Percentiles rank a stretch among this genome's conserved stretches.
These are phyloP conservation scores for Amanita thiersii DNA, from an alignment of 768 basidiomycete genomes.

Conservation along the genomic window DNA sequence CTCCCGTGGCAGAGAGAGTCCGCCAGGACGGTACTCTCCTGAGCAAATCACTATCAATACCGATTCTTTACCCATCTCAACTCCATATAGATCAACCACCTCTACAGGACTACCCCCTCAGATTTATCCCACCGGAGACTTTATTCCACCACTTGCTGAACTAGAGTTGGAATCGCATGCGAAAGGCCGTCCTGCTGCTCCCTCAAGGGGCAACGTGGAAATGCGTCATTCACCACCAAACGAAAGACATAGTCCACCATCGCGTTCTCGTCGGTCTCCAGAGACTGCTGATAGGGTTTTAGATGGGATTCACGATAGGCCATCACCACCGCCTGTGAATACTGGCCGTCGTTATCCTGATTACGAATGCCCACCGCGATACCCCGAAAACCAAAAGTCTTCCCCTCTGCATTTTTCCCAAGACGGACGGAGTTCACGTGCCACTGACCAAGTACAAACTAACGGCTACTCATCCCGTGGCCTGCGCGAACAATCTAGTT, in stretches of 20 bases:
- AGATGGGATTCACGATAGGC: background rate
- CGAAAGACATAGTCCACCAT: conserved; percentile 1
- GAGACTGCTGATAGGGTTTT: background rate
- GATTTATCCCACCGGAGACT: conserved; percentile 1
- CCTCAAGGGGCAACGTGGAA: conserved; percentile 1
- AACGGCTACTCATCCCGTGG: background rate
- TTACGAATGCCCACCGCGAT: background rate
- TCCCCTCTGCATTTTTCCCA: too few species aligned
- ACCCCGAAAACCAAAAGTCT: too few species aligned
- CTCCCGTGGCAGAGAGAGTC: background rate
- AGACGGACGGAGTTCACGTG: background rate
- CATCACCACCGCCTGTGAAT: background rate
- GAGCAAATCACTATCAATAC: background rate
- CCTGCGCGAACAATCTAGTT: background rate
- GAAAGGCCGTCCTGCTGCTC: background rate
- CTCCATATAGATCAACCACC: background rate
- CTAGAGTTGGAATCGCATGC: conserved; percentile 4
- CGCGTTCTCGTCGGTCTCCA: conserved; percentile 1
- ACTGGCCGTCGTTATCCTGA: background rate
- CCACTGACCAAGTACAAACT: background rate
- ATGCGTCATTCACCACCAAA: background rate
- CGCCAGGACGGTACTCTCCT: background rate
- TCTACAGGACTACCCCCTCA: background rate
- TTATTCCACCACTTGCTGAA: conserved; percentile 5
- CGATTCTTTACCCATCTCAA: background rate